Conservation (phyloP, 169 alveolate genomes). For the Babesia ovis region DNA sequence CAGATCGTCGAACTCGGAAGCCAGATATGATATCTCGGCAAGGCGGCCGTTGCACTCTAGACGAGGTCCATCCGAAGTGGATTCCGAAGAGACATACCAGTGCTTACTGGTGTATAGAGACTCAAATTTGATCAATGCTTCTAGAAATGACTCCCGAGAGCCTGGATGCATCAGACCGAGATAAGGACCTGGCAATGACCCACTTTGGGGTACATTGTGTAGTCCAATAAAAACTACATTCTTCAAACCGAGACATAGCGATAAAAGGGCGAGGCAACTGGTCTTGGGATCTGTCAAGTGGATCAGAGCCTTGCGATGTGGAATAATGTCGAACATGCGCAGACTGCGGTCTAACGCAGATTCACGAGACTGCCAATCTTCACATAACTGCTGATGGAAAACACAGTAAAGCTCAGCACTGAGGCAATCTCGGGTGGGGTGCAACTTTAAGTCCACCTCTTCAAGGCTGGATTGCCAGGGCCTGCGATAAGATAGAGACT, state of each 20-base stretch:
- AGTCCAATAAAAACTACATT: conserved; percentile 59
- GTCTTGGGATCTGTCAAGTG: conserved; percentile 64
- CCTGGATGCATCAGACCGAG: conserved; percentile 48
- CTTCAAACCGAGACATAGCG: conserved; percentile 32
- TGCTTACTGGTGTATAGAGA: conserved; percentile 6
- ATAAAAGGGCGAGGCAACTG: conserved; percentile 31
- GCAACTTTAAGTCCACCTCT: conserved; percentile 1
- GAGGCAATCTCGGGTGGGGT: not conserved
- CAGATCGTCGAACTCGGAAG: conserved; percentile 56
- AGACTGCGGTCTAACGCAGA: conserved; percentile 32
- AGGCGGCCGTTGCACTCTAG: conserved; percentile 30
- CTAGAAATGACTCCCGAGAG: conserved; percentile 47
- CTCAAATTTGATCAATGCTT: conserved; percentile 27
- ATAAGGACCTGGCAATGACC: conserved; percentile 62
- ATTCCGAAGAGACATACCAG: not conserved
- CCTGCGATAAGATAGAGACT: conserved; percentile 40
- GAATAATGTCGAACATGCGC: conserved; percentile 58
- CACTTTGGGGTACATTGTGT: conserved; percentile 46
- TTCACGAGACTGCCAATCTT: conserved; percentile 49
- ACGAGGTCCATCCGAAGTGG: not conserved
- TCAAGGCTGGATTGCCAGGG: conserved; percentile 35
- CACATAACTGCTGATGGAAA: conserved; percentile 59
- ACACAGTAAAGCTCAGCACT: conserved; percentile 41
- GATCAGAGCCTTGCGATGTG: conserved; percentile 45
- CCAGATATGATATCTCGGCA: conserved; percentile 43